Evolutionary conservation across 2,329 filamentous ascomycete species (phyloP), one percentile per base, ranked within the genome.

Genomic region (Nigrospora oryzae): DNA sequence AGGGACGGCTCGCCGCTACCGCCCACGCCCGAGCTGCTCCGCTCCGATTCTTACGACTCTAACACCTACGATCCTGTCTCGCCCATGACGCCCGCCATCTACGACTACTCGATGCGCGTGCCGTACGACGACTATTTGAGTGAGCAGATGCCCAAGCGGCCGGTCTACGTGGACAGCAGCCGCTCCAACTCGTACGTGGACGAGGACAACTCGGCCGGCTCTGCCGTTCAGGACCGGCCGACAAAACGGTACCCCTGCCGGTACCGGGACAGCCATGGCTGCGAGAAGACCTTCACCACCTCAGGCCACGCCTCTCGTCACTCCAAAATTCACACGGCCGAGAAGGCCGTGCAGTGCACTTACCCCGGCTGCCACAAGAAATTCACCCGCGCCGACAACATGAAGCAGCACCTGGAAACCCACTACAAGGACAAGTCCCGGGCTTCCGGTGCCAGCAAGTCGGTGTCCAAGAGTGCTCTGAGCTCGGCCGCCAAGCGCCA

Each of bases 231-330:
- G 52, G 68, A 77, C 55, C 63, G 74, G 49, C 59, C 70, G 46
- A 64, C 71, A 63, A 89, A 83, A 77, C 76, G 83, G 46, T 89
- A 86, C 55, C 83, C 84, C 2, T 89, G 85, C 61, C 82, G 84
- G 19, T 84, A 83, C 58, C 78, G 81, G 32, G 83, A 88, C 50
- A 76, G 74, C 42, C 83, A 81, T 54, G 77, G 79, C 36, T 91
- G 86, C 67, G 78, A 77, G 56, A 87, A 89, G 68, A 87, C 81
- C 11, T 91, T 91, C 61, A 90, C 86, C 47, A 91, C 86, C 3
- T 90, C 86, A 0, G 86, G 86, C 37, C 86, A 91, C 56, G 85
- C 87, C n/a, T 88, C 86, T 37, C 81, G 86, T 36, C 86, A 91
- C 62, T 86, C 85, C 48, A 89, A 89, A 64, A 89, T 89, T 57